Evolutionary conservation across 1,284 basidiomycete genomes (phyloP).

Genomic region (Phellinidium pouzarii): DNA sequence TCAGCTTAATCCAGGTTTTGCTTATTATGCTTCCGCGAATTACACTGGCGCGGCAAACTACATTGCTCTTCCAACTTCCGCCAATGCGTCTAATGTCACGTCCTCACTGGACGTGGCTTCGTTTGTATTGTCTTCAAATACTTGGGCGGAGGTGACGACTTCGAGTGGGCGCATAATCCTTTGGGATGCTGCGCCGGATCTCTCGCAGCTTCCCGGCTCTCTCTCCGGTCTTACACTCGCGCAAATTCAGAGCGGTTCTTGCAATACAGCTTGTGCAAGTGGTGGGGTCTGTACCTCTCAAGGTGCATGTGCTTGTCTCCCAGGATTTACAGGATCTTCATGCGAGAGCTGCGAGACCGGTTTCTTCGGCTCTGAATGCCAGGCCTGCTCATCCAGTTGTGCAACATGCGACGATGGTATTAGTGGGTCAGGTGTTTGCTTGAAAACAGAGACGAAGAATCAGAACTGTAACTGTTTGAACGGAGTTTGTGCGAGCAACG

Average conservation of each 20-base stretch:
- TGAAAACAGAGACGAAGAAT: conserved; percentile 43
- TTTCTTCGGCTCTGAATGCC: conserved; percentile 66
- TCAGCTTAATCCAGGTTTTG: conserved; percentile 56
- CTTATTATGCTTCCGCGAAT: conserved; percentile 47
- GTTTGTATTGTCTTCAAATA: conserved; percentile 53
- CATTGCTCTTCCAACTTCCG: conserved; percentile 44
- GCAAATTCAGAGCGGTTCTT: conserved; percentile 62
- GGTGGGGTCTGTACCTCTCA: conserved; percentile 61
- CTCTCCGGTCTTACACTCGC: conserved; percentile 54
- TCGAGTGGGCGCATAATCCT: conserved; percentile 49
- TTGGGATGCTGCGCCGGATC: conserved; percentile 75
- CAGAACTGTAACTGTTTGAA: conserved; percentile 73
- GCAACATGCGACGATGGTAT: conserved; percentile 69
- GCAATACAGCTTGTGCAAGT: conserved; percentile 66
- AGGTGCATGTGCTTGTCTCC: conserved; percentile 62
- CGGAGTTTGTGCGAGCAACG: conserved; percentile 59
- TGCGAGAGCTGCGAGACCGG: conserved; percentile 70
- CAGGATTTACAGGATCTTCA: conserved; percentile 67
- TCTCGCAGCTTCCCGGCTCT: conserved; percentile 59
- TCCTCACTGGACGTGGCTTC: conserved; percentile 49
- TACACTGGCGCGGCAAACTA: conserved; percentile 62
- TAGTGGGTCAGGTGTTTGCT: conserved; percentile 63
- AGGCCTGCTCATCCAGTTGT: conserved; percentile 62
- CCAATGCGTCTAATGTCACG: conserved; percentile 38
- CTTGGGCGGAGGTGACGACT: conserved; percentile 58